A percentile compares a stretch with the other conserved stretches of the same genome.
phyloP scores from a whole-genome alignment of 2,329 filamentous ascomycete species.

The Xylogone sp. region DNA sequence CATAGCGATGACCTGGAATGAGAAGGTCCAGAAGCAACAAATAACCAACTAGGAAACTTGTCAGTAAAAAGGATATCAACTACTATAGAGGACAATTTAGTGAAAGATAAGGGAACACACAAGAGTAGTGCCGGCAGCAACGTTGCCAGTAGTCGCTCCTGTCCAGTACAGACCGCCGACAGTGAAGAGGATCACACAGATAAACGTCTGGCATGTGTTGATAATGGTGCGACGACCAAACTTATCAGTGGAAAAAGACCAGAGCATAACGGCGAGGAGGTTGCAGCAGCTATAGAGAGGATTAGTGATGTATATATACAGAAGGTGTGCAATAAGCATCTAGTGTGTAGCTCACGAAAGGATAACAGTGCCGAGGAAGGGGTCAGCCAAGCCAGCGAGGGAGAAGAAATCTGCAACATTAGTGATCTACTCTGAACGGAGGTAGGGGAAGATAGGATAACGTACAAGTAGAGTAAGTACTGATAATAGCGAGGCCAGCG shows the following conservation, averaged over 20 bases:
- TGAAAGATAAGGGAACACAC: background rate
- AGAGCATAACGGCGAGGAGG: background rate
- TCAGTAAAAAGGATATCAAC: background rate
- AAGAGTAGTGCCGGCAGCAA: background rate
- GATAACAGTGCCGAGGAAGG: background rate
- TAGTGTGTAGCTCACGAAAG: background rate
- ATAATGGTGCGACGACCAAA: constrained; percentile 1
- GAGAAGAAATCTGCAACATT: constrained; percentile 1
- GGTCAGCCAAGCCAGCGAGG: constrained; percentile 1
- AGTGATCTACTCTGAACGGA: background rate
- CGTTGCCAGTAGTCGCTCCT: background rate
- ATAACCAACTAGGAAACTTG: background rate
- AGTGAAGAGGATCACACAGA: background rate
- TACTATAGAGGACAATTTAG: background rate
- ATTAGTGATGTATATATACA: background rate
- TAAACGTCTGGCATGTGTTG: background rate
- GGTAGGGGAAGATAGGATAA: background rate
- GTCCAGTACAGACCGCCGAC: background rate
- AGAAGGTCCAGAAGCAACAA: background rate
- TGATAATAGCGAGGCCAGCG: background rate
- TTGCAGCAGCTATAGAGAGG: background rate
- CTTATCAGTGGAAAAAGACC: background rate
- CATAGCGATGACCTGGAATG: background rate
- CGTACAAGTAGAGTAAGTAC: background rate
- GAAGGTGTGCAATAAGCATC: background rate